Percentiles rank a stretch among this genome's conserved stretches.
phyloP scores from a whole-genome alignment of 1,139 yeast species.

The Suhomyces chickasaworum region DNA sequence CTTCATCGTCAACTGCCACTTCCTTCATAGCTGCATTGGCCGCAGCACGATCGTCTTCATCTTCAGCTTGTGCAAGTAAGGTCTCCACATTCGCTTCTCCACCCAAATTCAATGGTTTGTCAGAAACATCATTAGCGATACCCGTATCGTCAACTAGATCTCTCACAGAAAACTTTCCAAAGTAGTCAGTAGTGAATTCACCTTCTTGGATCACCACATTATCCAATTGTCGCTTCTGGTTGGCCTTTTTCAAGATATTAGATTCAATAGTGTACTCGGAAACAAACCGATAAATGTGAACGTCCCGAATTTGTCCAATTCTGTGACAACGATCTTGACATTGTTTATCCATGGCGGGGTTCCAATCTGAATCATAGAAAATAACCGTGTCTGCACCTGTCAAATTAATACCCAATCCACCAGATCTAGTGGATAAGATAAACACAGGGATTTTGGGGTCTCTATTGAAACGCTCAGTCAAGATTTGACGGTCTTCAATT shows the following conservation, averaged over 20 bases:
- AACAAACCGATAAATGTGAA: constrained; percentile 93
- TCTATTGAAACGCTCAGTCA: constrained; percentile 89
- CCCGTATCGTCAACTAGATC: constrained; percentile 77
- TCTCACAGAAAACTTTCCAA: constrained; percentile 84
- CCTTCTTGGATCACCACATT: constrained; percentile 98
- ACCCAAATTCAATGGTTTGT: constrained; percentile 38
- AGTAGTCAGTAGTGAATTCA: constrained; percentile 95
- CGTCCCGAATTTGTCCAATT: constrained; percentile 97
- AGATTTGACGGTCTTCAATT: constrained; percentile 91
- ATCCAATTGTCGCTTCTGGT: constrained; percentile 92
- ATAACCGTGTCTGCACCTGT: constrained; percentile 99
- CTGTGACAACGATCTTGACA: constrained; percentile 99
- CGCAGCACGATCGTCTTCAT: constrained; percentile 92
- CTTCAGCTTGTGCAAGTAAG: constrained; percentile 90
- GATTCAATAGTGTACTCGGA: constrained; percentile 96
- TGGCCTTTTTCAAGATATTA: constrained; percentile 90
- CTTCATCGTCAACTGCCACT: constrained; percentile 81
- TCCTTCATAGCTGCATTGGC: constrained; percentile 89
- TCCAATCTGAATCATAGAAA: constrained; percentile 99
- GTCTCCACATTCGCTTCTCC: constrained; percentile 58
- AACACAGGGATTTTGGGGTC: constrained; percentile 88
- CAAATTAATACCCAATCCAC: constrained; percentile 95
- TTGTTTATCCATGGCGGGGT: constrained; percentile 99
- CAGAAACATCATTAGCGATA: constrained; percentile 34
- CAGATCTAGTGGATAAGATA: constrained; percentile 92